Base-by-base conservation (phyloP, 129 eudicot species). In the Ambrosia artemisiifolia region DNA sequence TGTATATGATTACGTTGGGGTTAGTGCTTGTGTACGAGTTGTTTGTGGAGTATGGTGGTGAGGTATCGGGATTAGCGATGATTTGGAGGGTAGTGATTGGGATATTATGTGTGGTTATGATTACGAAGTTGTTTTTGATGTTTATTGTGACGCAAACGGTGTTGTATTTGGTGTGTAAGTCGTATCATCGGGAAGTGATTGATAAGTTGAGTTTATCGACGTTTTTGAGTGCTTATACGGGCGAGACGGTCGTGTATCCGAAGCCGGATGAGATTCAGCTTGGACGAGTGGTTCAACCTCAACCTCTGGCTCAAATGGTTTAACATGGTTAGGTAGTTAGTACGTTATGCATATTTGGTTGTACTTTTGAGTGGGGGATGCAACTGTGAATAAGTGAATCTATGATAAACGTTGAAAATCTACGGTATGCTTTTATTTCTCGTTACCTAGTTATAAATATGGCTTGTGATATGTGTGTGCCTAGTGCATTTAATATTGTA, bases 151-250 rank as follows among this genome's bases (percentile, higher is more conserved):
- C 40, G 8, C 84, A 80, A 50, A 80, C 84, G 7, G 42, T 80
- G 51, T 54, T 80, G 6, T 80, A 80, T 70, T 61, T 80, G n/a
- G 84, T 80, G 2, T 80, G 84, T 3, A 80, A 80, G 35, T 80
- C 84, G 42, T 38, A 74, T 69, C 80, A 80, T 44, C 71, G 79
- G 32, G 84, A 80, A 53, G 79, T 40, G 6, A 62, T 80, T 50
- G 80, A 80, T 70, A 80, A 74, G 67, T 11, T 74, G 57, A 61
- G 75, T 59, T 74, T 80, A 7, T 69, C 76, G 67, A 69, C 75
- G 67, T 75, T 60, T 74, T 54, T 80, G 11, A 56, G 60, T 12
- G 72, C 51, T 16, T 80, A 80, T 43, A 24, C 36, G 0, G 84
- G 34, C 42, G 84, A 80, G 75, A 67, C 79, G 47, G 53, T 73